Evolutionary conservation across 1,284 basidiomycete genomes (phyloP), one percentile per base, ranked within the genome.

Genomic region (Lentinus polychrous): DNA sequence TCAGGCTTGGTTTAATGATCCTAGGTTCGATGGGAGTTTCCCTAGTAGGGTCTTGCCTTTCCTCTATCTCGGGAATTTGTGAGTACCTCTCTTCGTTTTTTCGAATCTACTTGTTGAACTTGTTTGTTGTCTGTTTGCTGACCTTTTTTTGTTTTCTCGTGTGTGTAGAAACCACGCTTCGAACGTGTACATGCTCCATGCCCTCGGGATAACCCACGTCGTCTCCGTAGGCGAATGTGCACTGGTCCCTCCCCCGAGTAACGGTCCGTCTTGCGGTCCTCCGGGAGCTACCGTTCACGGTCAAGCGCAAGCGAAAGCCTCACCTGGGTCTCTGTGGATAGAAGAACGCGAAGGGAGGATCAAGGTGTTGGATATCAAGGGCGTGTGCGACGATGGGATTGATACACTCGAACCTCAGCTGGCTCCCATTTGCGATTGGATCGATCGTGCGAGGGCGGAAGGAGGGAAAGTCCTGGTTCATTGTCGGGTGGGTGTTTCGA

Each of bases 141-240:
- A 27, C 27, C 5, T 4, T 27, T 27, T 47, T 20, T 20, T 38
- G n/a, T 6, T 27, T n/a, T n/a, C n/a, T n/a, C n/a, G n/a, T n/a
- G n/a, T n/a, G 10, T 45, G 14, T 63, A 91, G 88, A 60, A 91
- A 91, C 60, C 95, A 98, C 57, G 95, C 95, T 0, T 78, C 86
- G 40, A 99, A 99, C 63, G 93, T 86, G 38, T 87, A 90, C 59
- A 96, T 99, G 93, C 81, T 98, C 3, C 87, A 92, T 57, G 87
- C 91, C 2, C 78, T 99, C n/a, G 92, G 92, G 38, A 96, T 99
- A 60, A 95, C 93, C 1, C 94, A 98, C 61, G 94, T 99, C 54
- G 94, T 99, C 31, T 94, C 91, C 3, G 93, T 98, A 3, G 95
- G 95, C 45, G 95, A 98, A 71, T 91, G 89, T 53, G 92, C 91